Conservation (phyloP, 192 early-diverging fungal species). For the Mortierella hygrophila region DNA sequence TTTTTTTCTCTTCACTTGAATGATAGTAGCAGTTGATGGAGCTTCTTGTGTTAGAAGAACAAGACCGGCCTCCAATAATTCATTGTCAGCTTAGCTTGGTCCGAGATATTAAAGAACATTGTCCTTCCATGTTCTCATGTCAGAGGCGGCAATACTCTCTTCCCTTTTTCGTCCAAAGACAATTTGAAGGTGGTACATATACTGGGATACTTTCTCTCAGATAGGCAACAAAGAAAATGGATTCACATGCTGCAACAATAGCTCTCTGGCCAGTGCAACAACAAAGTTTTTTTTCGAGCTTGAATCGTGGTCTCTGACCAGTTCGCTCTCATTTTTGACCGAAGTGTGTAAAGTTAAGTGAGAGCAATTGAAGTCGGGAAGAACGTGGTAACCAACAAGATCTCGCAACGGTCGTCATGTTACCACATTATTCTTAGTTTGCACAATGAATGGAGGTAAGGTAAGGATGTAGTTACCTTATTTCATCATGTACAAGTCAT, state of each 20-base stretch:
- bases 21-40: background rate
- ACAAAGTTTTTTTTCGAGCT: background rate
- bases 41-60: background rate
- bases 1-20: background rate
- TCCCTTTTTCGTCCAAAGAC: background rate
- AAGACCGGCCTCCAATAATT: background rate
- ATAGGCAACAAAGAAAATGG: background rate
- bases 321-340: background rate
- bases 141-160: background rate
- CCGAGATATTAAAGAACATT: background rate
- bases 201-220: background rate
- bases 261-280: conserved; percentile 10
- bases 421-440: background rate
- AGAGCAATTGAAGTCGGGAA: background rate
- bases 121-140: background rate
- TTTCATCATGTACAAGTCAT: background rate
- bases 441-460: background rate
- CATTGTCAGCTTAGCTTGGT: background rate
- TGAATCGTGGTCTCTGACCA: background rate
- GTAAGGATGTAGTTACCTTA: background rate
- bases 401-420: background rate
- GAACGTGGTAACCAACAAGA: background rate
- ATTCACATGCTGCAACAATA: background rate
- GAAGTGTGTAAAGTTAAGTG: background rate
- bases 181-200: background rate